Base-by-base conservation (phyloP, 345 rosid species). In the Lagerstroemia speciosa region DNA sequence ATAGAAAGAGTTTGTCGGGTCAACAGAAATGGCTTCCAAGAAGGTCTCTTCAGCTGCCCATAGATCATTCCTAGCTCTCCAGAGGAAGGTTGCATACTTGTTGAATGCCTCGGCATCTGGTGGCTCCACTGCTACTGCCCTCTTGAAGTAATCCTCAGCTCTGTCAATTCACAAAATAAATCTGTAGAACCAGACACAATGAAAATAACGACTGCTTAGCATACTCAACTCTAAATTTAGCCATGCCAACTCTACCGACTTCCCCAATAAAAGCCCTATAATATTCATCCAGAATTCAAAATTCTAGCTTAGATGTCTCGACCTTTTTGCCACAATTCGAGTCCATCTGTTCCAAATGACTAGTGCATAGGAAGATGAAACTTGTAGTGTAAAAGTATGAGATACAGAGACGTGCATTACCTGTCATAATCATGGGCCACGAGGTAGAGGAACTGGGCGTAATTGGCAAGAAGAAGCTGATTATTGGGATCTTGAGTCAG, bases 11-110 rank as follows among this genome's bases (percentile, higher is more conserved):
- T 89, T 91, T 40, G 77, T 71, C 0, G 99, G 97, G 48, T 91
- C 97, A 0, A 83, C 90, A 61, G 89, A 76, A 32, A 89, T 94
- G 65, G 99, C 97, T 78, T 88, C 96, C 77, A 89, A 71, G 81
- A 82, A 94, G 11, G 84, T 87, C 76, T 94, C 99, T 75, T 91
- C 97, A 0, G 99, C 99, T 12, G 93, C 95, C 95, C 95, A 91
- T 29, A 89, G 80, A 64, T 94, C 96, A 27, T 84, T 82, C 75
- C 76, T 80, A 52, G 63, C 95, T 73, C 66, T 86, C 99, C 99
- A 94, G 33, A 94, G 74, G 82, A 94, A 94, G 69, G 68, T 78
- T 3, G 97, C 99, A 37, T 94, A 94, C 67, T 91, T 94, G 78
- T 72, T 88, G 53, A 78, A 74, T 0, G 96, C 90, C 77, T 94